phyloP scores from a whole-genome alignment of 1,284 basidiomycete species.

The Apiotrichum siamense region DNA sequence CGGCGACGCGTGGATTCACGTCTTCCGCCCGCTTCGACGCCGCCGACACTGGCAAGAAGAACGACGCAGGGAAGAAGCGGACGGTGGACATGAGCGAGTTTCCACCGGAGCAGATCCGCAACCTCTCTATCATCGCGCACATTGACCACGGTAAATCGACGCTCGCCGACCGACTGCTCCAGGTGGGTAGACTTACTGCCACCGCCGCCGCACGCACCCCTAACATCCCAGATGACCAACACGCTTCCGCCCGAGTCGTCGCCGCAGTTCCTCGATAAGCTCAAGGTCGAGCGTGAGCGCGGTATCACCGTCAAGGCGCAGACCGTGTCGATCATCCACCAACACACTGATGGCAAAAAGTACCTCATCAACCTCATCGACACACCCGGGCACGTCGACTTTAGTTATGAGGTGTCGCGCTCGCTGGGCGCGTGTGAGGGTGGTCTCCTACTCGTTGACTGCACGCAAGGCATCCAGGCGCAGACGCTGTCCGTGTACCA shows the following conservation, averaged over 20 bases:
- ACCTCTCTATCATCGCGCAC: conserved; percentile 91
- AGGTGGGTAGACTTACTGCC: conserved; percentile 50
- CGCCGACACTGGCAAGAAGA: no score
- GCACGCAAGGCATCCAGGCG: conserved; percentile 92
- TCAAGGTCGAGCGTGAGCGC: conserved; percentile 77
- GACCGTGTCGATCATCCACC: conserved; percentile 83
- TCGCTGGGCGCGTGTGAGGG: conserved; percentile 91
- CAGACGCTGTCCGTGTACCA: conserved; percentile 96
- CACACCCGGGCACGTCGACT: conserved; percentile 95
- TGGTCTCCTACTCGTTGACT: conserved; percentile 83
- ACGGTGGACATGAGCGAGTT: conserved; percentile 61
- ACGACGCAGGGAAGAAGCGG: conserved; percentile 18
- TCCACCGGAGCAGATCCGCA: conserved; percentile 69
- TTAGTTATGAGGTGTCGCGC: conserved; percentile 91
- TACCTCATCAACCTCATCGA: conserved; percentile 94
- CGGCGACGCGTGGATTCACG: conserved; percentile 2
- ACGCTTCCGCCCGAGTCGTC: conserved; percentile 63
- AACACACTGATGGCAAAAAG: conserved; percentile 53
- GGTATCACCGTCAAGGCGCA: conserved; percentile 77
- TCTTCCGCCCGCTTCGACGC: conserved; percentile 2
- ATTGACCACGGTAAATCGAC: conserved; percentile 92
- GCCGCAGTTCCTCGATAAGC: conserved; percentile 86
- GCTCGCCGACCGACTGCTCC: conserved; percentile 73
- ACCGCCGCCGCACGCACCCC: background rate
- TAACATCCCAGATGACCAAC: conserved; percentile 63